These are phyloP conservation scores for Lichenothelia convexa DNA, from an alignment of 495 filamentous ascomycete genomes.

Conservation along the genomic window DNA sequence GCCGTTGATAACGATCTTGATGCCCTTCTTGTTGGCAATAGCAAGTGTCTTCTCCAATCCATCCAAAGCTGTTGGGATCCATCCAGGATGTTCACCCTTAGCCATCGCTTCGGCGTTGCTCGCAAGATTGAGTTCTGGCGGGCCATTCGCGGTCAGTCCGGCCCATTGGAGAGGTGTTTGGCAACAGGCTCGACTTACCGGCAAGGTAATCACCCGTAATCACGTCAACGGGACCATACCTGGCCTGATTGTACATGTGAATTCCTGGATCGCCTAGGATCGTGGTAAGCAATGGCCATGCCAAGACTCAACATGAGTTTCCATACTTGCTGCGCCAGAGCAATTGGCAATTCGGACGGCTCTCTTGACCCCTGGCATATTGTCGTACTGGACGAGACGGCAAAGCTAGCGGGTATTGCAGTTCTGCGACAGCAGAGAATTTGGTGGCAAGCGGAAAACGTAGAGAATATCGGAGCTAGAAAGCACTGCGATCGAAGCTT, in stretches of 20 bases:
- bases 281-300: constrained; percentile 2
- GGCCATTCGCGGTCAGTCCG: no score
- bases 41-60: constrained; percentile 27
- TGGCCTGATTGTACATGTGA: constrained; percentile 17
- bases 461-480: no score
- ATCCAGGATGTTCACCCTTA: constrained; percentile 23
- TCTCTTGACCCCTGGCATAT: no score
- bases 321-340: no score
- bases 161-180: neutral
- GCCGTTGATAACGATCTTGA: constrained; percentile 29
- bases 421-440: no score
- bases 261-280: neutral
- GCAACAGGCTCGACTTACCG: constrained; percentile 11
- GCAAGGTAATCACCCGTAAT: constrained; percentile 40
- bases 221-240: constrained; percentile 30
- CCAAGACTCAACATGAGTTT: no score
- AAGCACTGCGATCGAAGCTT: no score
- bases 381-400: no score
- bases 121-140: constrained; percentile 29
- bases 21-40: constrained; percentile 23
- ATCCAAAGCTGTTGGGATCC: constrained; percentile 28
- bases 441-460: no score
- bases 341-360: no score
- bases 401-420: no score
- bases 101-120: constrained; percentile 26